Conservation (phyloP, 345 rosid species). For the Eucalyptus viminalis region DNA sequence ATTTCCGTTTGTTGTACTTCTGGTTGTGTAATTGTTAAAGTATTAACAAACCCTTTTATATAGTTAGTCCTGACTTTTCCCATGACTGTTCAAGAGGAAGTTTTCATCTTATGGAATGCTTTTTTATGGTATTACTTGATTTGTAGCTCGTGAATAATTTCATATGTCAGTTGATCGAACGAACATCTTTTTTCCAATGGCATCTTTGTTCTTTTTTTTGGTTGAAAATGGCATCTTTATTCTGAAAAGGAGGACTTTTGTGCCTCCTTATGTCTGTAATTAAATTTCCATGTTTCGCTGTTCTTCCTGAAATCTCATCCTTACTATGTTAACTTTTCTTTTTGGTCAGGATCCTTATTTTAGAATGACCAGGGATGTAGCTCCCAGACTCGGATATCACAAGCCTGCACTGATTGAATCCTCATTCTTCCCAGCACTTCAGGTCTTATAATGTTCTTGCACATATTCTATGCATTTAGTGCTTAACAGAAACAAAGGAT, state of each 20-base stretch:
- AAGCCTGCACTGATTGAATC: slow-evolving; percentile 93
- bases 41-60: background rate
- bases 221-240: background rate
- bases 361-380: slow-evolving; percentile 97
- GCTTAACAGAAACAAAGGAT: background rate
- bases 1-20: background rate
- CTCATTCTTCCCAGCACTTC: slow-evolving; percentile 67
- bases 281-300: background rate
- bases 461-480: background rate
- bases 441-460: slow-evolving; percentile 22
- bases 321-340: background rate
- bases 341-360: slow-evolving; percentile 88
- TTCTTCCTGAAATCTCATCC: background rate
- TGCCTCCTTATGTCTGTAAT: background rate
- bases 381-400: slow-evolving; percentile 87
- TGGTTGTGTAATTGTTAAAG: background rate
- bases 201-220: background rate
- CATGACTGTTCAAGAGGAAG: background rate
- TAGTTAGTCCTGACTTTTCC: background rate
- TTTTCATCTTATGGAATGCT: background rate
- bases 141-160: background rate
- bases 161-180: background rate
- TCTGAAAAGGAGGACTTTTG: background rate
- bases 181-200: background rate
- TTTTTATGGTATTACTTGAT: background rate